Evolutionary conservation across 345 rosid genomes (phyloP).

Genomic region (Punica granatum): DNA sequence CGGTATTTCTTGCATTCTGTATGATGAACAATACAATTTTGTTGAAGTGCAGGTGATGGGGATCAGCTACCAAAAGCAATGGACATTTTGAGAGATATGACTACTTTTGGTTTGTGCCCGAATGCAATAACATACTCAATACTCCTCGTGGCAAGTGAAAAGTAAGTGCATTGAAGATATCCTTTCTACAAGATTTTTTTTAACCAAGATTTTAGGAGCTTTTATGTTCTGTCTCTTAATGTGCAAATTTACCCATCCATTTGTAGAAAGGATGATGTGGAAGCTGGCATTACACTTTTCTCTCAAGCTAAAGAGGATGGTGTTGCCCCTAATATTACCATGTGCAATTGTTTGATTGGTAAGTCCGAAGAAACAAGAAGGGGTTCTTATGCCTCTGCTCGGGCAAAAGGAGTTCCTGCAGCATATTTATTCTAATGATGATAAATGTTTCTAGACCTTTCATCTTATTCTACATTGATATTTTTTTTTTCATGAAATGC

Average conservation of each 20-base stretch:
- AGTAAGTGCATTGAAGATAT: slow-evolving; percentile 27
- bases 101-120: slow-evolving; percentile 46
- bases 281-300: slow-evolving; percentile 52
- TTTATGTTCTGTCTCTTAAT: slow-evolving; percentile 1
- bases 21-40: neutral
- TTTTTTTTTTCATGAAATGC: neutral
- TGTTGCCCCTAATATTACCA: slow-evolving; percentile 52
- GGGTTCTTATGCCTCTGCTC: neutral
- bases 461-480: neutral
- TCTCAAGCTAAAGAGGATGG: slow-evolving; percentile 68
- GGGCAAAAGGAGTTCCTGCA: neutral
- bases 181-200: neutral
- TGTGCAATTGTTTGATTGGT: slow-evolving; percentile 78
- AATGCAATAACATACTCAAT: slow-evolving; percentile 75
- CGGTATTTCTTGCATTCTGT: neutral
- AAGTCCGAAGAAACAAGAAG: slow-evolving; percentile 20
- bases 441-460: neutral
- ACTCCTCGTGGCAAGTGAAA: slow-evolving; percentile 79
- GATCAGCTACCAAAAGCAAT: slow-evolving; percentile 71
- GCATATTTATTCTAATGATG: neutral
- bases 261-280: slow-evolving; percentile 75
- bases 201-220: neutral
- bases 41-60: slow-evolving; percentile 63
- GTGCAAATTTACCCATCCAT: slow-evolving; percentile 12
- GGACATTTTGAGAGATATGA: slow-evolving; percentile 72